Percentiles rank a stretch among this genome's conserved stretches.
Conservation (phyloP, 495 filamentous ascomycete genomes). For the Neurospora sp. region DNA sequence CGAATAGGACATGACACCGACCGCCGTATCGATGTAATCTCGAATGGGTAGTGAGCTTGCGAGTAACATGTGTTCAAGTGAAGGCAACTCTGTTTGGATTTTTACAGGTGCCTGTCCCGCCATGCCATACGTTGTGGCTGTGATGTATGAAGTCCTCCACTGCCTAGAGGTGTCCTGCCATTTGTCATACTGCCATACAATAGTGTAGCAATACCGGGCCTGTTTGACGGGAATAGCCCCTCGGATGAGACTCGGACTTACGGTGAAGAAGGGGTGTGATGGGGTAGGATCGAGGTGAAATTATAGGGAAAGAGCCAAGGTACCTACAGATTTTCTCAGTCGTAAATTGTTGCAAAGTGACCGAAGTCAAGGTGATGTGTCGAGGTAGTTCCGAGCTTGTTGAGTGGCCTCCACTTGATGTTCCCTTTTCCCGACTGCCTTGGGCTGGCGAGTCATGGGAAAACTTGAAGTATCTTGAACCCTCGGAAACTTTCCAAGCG, state of each 20-base stretch:
- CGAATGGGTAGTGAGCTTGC: background rate
- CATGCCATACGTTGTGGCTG: background rate
- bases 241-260: background rate
- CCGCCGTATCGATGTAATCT: background rate
- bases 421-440: background rate
- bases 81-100: background rate
- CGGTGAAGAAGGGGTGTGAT: background rate
- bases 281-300: background rate
- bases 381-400: background rate
- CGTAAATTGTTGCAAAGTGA: background rate
- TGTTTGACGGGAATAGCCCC: background rate
- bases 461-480: background rate
- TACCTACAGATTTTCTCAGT: background rate
- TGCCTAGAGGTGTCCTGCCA: background rate
- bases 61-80: background rate
- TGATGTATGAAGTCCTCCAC: background rate
- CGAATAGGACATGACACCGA: background rate
- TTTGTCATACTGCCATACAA: background rate
- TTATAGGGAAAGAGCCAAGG: background rate
- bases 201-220: background rate
- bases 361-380: background rate
- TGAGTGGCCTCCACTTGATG: background rate
- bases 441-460: background rate
- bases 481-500: background rate
- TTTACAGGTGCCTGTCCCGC: background rate